Base-by-base conservation (phyloP, 805 yeast species). In the Candida ortonii region DNA sequence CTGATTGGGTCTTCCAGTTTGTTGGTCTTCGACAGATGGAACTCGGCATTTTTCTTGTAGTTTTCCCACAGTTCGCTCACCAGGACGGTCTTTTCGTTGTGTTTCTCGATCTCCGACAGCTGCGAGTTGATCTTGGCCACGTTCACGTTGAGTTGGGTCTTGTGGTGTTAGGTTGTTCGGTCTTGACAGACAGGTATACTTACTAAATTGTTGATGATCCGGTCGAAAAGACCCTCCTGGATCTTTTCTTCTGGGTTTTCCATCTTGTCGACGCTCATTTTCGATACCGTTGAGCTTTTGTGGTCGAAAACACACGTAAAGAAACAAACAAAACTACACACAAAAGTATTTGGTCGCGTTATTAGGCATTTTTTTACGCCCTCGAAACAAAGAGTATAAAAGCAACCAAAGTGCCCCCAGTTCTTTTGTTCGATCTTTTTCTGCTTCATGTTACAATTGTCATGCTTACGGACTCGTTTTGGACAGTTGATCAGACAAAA, bases 171-270 rank as follows among this genome's bases (percentile, higher is more conserved):
- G 15, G n/a, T 18, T 8, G 16, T 16, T 6, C 14, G 27, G 5
- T 11, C 15, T 15, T 11, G 16, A 16, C 9, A n/a, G 20, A 16
- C 19, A n/a, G 12, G 18, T 23, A n/a, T 12, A 72, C 87, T 30
- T 68, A 80, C 87, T 57, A 84, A 76, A 46, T 82, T 84, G 55
- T 73, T 76, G 31, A 83, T 76, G n/a, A 85, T 84, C 43, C 95
- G 74, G 8, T 84, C 75, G 25, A 83, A 65, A 15, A 87, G 64
- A 11, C 86, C 86, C 44, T 74, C 79, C 53, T 86, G 95, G 6
- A 76, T 83, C 52, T 81, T 83, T 49, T 84, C 89, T 52, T 85
- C 89, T 4, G 95, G 96, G 49, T 84, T 85, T 59, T 84, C 87
- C 94, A 84, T 84, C 24, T 30, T 41, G 18, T 42, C 47, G 21